Evolutionary conservation across 441 rosid species (phyloP).

Genomic region (Melastoma candidum): DNA sequence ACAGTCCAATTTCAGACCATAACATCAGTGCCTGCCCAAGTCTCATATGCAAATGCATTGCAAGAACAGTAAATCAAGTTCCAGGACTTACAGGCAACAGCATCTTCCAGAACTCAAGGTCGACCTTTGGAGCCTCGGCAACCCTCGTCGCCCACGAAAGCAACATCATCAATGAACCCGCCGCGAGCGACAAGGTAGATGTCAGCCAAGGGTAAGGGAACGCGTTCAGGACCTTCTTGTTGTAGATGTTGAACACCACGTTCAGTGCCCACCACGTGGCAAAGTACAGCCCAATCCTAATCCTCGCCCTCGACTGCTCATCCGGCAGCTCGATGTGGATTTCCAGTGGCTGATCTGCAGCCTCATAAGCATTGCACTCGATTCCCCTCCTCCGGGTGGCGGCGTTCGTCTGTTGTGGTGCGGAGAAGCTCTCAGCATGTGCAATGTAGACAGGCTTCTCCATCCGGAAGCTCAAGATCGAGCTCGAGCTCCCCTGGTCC

Average conservation of each 20-base stretch:
- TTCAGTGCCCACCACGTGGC: conserved; percentile 61
- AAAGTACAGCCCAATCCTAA: conserved; percentile 41
- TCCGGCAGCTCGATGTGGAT: conserved; percentile 43
- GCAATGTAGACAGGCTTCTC: conserved; percentile 44
- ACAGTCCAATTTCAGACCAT: neutral
- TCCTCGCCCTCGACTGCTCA: conserved; percentile 28
- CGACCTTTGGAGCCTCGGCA: conserved; percentile 18
- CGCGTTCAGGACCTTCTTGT: conserved; percentile 55
- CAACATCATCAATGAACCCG: conserved; percentile 20
- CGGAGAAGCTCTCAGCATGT: conserved; percentile 22
- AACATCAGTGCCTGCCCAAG: too few relatives aligned
- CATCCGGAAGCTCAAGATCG: conserved; percentile 7
- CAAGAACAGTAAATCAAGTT: neutral
- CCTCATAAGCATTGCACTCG: conserved; percentile 54
- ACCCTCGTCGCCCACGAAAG: conserved; percentile 19
- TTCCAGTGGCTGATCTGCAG: conserved; percentile 45
- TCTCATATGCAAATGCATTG: too few relatives aligned
- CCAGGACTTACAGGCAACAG: conserved; percentile 14
- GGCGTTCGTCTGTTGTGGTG: conserved; percentile 1
- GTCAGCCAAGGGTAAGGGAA: conserved; percentile 50
- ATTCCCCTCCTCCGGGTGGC: conserved; percentile 16
- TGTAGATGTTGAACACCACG: conserved; percentile 49
- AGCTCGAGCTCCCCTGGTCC: conserved; percentile 12
- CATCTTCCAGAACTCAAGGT: conserved; percentile 22
- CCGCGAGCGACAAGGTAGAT: conserved; percentile 18